phyloP scores from a whole-genome alignment of 768 basidiomycete species.

The Boletus bicolor region DNA sequence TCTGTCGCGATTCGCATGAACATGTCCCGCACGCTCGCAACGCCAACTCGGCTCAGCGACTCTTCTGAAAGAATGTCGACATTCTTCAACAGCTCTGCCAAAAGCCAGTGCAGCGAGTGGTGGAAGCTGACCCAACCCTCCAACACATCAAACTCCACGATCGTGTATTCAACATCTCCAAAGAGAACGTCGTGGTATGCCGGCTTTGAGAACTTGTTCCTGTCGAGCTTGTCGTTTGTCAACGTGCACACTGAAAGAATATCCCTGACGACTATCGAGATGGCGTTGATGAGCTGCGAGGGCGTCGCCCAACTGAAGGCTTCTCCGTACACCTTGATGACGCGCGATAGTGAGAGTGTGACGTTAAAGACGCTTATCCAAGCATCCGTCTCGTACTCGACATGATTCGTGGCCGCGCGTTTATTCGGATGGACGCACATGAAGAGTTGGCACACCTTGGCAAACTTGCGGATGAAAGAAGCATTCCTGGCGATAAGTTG shows the following conservation, averaged over 20 bases:
- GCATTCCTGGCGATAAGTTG: constrained; percentile 68
- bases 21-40: constrained; percentile 56
- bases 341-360: constrained; percentile 82
- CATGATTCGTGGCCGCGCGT: constrained; percentile 74
- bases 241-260: constrained; percentile 71
- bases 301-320: constrained; percentile 62
- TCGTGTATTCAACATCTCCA: constrained; percentile 53
- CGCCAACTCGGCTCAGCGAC: constrained; percentile 48
- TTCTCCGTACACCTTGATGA: constrained; percentile 87
- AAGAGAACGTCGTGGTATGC: constrained; percentile 66
- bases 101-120: constrained; percentile 87
- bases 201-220: constrained; percentile 58
- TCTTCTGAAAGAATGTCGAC: constrained; percentile 62
- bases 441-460: constrained; percentile 81
- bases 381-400: constrained; percentile 95
- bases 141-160: constrained; percentile 75
- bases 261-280: constrained; percentile 64
- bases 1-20: constrained; percentile 62
- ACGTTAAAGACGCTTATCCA: constrained; percentile 98
- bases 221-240: constrained; percentile 65
- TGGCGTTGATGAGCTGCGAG: constrained; percentile 61
- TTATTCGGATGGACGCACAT: constrained; percentile 92
- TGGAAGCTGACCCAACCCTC: constrained; percentile 90
- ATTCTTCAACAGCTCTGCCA: constrained; percentile 86
- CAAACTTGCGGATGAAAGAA: constrained; percentile 66